phyloP scores from a whole-genome alignment of 2,329 filamentous ascomycete species.

The Ceratocystis destructans region DNA sequence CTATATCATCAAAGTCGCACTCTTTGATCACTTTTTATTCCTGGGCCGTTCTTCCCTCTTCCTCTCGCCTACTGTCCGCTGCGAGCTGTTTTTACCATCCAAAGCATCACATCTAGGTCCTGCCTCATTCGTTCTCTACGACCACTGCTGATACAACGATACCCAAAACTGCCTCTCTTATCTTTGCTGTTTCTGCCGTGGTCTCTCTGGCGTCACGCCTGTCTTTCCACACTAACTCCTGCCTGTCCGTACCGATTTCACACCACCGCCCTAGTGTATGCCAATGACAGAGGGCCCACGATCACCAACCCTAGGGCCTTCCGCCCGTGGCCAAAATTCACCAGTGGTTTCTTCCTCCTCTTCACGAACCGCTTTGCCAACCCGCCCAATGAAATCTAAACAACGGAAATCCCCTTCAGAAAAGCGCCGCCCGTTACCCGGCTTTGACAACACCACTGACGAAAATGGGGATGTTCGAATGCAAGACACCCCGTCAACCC shows the following conservation, averaged over 20 bases:
- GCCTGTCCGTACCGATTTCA: background rate
- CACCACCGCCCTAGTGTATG: background rate
- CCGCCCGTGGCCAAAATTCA: slow-evolving; percentile 1
- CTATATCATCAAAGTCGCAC: background rate
- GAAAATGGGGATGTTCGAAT: slow-evolving; percentile 15
- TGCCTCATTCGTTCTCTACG: too few relatives aligned
- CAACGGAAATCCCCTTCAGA: slow-evolving; percentile 6
- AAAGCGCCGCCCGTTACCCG: slow-evolving; percentile 13
- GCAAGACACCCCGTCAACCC: background rate
- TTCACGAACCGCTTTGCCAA: slow-evolving; percentile 14
- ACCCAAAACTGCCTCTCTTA: too few relatives aligned
- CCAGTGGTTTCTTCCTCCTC: background rate
- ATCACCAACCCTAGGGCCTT: background rate
- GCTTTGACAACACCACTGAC: slow-evolving; percentile 10
- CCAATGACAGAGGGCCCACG: slow-evolving; percentile 8
- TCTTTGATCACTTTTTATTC: background rate
- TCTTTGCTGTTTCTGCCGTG: background rate
- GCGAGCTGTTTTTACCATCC: too few relatives aligned
- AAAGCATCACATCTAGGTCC: too few relatives aligned
- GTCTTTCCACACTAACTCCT: background rate
- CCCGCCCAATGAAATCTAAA: slow-evolving; percentile 13
- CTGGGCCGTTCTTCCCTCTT: background rate
- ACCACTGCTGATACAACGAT: too few relatives aligned
- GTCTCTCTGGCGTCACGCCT: background rate
- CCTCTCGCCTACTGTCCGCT: background rate